phyloP scores from a whole-genome alignment of 2,329 filamentous ascomycete species.

The Alternaria tenuissima region DNA sequence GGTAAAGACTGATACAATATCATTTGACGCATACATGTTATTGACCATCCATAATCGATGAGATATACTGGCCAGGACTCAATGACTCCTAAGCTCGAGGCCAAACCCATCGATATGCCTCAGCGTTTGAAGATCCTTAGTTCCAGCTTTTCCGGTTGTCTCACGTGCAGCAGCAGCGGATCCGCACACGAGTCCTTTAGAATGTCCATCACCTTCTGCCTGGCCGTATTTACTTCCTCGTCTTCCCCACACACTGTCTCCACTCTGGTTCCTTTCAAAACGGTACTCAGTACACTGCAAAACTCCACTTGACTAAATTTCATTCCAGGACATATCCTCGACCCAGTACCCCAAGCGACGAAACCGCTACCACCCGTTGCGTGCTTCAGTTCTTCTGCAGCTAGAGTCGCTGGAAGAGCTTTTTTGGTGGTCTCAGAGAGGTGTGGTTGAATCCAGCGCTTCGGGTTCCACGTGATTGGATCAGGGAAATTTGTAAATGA shows the following conservation, averaged over 20 bases:
- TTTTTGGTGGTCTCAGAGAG: constrained; percentile 2
- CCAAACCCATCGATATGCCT: not conserved
- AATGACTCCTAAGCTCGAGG: not conserved
- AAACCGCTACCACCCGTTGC: constrained; percentile 36
- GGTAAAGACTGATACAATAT: not conserved
- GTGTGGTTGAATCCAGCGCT: constrained; percentile 42
- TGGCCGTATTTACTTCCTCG: constrained; percentile 3
- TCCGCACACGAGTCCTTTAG: constrained; percentile 21
- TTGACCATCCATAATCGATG: not conserved
- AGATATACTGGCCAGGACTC: not conserved
- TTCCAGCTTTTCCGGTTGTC: constrained; percentile 11
- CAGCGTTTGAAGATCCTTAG: constrained; percentile 3
- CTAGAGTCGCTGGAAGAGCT: not conserved
- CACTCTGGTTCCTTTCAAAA: constrained; percentile 22
- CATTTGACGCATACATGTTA: not conserved
- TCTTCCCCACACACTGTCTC: constrained; percentile 1
- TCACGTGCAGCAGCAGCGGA: constrained; percentile 23
- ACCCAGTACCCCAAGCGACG: constrained; percentile 59
- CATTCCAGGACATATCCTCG: constrained; percentile 61
- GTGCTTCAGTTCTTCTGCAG: constrained; percentile 15
- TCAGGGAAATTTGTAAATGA: constrained; percentile 36
- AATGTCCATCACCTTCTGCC: constrained; percentile 10
- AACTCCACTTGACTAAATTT: constrained; percentile 67
- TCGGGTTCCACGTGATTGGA: constrained; percentile 40
- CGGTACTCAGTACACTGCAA: constrained; percentile 53